Base-by-base conservation (phyloP, 1,284 basidiomycete species). In the Sphagnurus paluster region DNA sequence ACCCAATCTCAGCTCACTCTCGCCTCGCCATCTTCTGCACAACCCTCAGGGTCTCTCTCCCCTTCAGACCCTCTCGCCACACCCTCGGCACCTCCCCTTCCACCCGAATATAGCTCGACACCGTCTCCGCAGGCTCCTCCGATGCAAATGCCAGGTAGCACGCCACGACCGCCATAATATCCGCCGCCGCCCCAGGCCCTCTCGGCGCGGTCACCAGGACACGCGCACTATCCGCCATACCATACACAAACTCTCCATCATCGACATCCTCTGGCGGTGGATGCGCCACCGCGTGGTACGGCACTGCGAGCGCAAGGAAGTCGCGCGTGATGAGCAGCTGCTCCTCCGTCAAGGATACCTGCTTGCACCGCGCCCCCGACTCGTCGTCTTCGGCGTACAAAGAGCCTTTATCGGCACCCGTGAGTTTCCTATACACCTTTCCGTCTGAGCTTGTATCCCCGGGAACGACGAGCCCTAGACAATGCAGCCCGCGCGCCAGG, bases 101-200 rank as follows among this genome's bases (percentile, higher is more conserved):
- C 10, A 40, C 46, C 32, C 49, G 48, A 17, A 60, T 56, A 28
- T 52, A 56, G 20, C 44, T 34, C 44, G 55, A 23, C 20, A 60
- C 55, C 4, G 42, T 58, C 20, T 47, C 43, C 5, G 40, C 54
- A 2, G 43, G 45, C 41, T 53, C 48, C 37, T 50, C 55, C 44
- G 58, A 58, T 30, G 53, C 52, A 41, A 46, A 58, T 6, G 56
- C 43, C 30, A 60, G 40, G 43, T 54, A 56, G 30, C 55, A 56
- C 17, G 39, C 39, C 1, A 33, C 50, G n/a, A 49, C 28, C 13
- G 53, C 40, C 55, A 56, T 55, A 13, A 56, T 43, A 49, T 55
- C 55, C 4, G 37, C 41, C 33, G 48, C 46, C 2, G 44, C 42
- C 10, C 48, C 46, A 1, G 24, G 19, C 16, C 46, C 39, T 20